Base-by-base conservation (phyloP, 306 rosid species). In the Prunus mongolica region DNA sequence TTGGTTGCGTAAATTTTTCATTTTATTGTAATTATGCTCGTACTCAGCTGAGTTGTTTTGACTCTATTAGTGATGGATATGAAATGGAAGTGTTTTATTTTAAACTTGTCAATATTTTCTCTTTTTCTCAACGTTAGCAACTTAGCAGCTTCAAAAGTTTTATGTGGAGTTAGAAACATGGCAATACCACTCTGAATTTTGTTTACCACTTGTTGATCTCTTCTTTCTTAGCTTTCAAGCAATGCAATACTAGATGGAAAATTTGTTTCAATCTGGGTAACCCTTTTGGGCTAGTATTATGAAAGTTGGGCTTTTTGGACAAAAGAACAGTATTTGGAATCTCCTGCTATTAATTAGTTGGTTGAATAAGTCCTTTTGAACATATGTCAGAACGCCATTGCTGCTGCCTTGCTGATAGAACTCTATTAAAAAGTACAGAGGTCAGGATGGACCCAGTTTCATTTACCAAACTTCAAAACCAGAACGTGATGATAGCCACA, bases 331-430 rank as follows among this genome's bases (percentile, higher is more conserved):
- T 27, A 10, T 22, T 65, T 24, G 19, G 45, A 25, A 54, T 44
- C 13, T 30, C 9, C 9, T 8, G 49, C 61, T 34, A 2, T 11
- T 54, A 12, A 15, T 19, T 70, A 9, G 18, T 71, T 32, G 38
- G 27, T 62, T 61, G 63, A 69, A 61, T 60, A 58, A 60, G 71
- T 45, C 22, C 8, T 28, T 51, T 63, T 25, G 77, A 64, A 63
- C 44, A 28, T 3, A 38, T 71, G 57, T 65, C 73, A 28, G 67
- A 65, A 54, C 41, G 6, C 66, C 25, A 45, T 38, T 46, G 63
- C 67, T 18, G 73, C 68, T 46, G 73, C 68, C 69, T 62, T 11
- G 57, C 54, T 70, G 67, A 12, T 12, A 27, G 18, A 22, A 66
- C 64, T 50, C 65, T 57, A 49, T 20, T 50, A 16, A 50, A 24